Conservation (phyloP, 768 basidiomycete species). For the Suillus ampliporus region DNA sequence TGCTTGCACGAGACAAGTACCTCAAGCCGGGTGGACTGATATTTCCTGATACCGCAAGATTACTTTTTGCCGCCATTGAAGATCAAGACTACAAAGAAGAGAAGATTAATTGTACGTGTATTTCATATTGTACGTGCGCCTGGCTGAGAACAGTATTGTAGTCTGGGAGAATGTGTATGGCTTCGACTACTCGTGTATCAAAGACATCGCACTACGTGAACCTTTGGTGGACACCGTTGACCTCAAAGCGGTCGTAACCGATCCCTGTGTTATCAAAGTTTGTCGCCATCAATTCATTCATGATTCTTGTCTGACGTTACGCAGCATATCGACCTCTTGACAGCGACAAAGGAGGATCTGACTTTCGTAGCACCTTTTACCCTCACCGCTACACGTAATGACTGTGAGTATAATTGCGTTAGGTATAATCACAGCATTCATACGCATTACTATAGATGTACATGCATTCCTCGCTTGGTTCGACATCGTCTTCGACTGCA, state of each 20-base stretch:
- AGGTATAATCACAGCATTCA: constrained; percentile 6
- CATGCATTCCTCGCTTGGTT: constrained; percentile 99
- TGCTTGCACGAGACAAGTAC: constrained; percentile 96
- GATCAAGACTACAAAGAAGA: constrained; percentile 99
- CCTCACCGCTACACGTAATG: constrained; percentile 83
- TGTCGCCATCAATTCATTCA: constrained; percentile 15
- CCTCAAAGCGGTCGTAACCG: constrained; percentile 91
- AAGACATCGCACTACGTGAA: constrained; percentile 95
- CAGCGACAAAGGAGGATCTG: constrained; percentile 94
- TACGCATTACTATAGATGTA: constrained; percentile 60
- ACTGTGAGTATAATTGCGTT: constrained; percentile 65
- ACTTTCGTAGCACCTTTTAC: constrained; percentile 83
- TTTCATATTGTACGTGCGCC: background rate
- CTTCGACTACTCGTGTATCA: constrained; percentile 99
- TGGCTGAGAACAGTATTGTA: constrained; percentile 37
- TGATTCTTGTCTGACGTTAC: constrained; percentile 10
- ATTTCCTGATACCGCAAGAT: constrained; percentile 93
- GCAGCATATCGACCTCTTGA: constrained; percentile 88
- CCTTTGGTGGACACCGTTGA: constrained; percentile 99
- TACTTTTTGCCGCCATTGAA: constrained; percentile 97
- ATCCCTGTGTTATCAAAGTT: constrained; percentile 90
- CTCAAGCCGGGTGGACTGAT: constrained; percentile 89
- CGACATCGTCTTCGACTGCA: constrained; percentile 93
- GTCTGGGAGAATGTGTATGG: constrained; percentile 99
- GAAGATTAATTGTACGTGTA: constrained; percentile 90